A percentile compares a stretch with the other conserved stretches of the same genome.
phyloP scores from a whole-genome alignment of 2,329 filamentous ascomycete genomes.

The Endocalyx cinctus region DNA sequence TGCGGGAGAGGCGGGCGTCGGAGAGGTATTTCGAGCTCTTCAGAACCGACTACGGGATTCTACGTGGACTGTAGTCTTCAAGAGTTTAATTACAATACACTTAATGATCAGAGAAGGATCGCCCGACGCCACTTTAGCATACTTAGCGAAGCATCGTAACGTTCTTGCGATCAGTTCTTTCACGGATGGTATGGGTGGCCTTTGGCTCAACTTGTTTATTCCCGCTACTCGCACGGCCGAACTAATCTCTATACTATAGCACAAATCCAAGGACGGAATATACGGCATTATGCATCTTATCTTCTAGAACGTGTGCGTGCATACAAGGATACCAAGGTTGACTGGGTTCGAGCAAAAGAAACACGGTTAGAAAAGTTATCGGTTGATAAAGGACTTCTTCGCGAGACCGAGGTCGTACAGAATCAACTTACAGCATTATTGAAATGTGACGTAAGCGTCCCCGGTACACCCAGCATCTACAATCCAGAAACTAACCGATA shows the following conservation, averaged over 20 bases:
- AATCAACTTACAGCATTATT: slow-evolving; percentile 79
- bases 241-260: slow-evolving; percentile 55
- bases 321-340: slow-evolving; percentile 77
- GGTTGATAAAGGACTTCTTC: slow-evolving; percentile 85
- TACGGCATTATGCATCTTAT: slow-evolving; percentile 86
- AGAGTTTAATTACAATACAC: slow-evolving; percentile 91
- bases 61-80: slow-evolving; percentile 99
- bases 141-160: slow-evolving; percentile 76
- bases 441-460: slow-evolving; percentile 73
- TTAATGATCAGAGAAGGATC: slow-evolving; percentile 96
- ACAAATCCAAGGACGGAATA: slow-evolving; percentile 92
- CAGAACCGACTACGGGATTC: slow-evolving; percentile 87
- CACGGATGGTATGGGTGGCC: slow-evolving; percentile 80
- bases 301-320: slow-evolving; percentile 76
- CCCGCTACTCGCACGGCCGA: no score
- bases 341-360: slow-evolving; percentile 83
- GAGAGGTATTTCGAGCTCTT: slow-evolving; percentile 89
- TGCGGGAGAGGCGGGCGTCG: slow-evolving; percentile 88
- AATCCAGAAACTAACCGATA: slow-evolving; percentile 10
- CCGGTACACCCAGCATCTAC: slow-evolving; percentile 1
- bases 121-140: slow-evolving; percentile 80
- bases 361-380: slow-evolving; percentile 78
- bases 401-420: slow-evolving; percentile 89
- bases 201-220: no score
- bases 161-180: slow-evolving; percentile 85